Evolutionary conservation across 2,329 filamentous ascomycete genomes (phyloP), one percentile per base, ranked within the genome.

Genomic region (Colletotrichum tabaci): DNA sequence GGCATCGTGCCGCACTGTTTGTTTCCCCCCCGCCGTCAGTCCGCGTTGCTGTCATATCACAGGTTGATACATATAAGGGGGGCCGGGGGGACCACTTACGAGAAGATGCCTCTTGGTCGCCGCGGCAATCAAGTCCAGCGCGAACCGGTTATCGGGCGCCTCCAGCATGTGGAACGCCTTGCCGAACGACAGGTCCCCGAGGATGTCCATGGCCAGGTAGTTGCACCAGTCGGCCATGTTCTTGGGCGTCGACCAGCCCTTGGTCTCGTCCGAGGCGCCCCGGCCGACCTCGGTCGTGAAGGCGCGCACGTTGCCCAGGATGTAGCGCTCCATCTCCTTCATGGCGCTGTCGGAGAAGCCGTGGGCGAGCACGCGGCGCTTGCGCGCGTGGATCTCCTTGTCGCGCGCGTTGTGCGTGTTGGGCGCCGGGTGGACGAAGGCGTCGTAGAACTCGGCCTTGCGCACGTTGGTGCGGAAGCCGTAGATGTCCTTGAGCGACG

Each of bases 321-420:
- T 90, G 74, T 92, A 91, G 70, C 87, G 85, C 81, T 93, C 91
- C 86, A 93, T 91, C 76, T 89, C 87, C 82, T 89, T 91, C 76
- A 92, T 85, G 64, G 91, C 91, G 50, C 84, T 82, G 68, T 92
- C 90, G 0, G 89, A 90, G 79, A 94, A 94, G 42, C 90, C 92
- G 75, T 93, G 91, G n/a, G 90, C 90, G 46, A 94, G 83, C 38
- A 93, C 91, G 35, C 91, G 87, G 49, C 92, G 85, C 85, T 94
- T 94, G 64, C 92, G 89, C 40, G 91, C 91, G 78, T 94, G 92
- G 52, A 89, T 82, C 0, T 85, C 82, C 82, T 92, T 93, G 78
- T 93, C 90, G 63, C 93, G 91, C 2, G 86, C 87, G 81, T 92
- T 93, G 82, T 94, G 92, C 1, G 92, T 93, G 82, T 93, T 94